Evolutionary conservation across 2,329 filamentous ascomycete genomes (phyloP).

Genomic region (Onygenales sp.): DNA sequence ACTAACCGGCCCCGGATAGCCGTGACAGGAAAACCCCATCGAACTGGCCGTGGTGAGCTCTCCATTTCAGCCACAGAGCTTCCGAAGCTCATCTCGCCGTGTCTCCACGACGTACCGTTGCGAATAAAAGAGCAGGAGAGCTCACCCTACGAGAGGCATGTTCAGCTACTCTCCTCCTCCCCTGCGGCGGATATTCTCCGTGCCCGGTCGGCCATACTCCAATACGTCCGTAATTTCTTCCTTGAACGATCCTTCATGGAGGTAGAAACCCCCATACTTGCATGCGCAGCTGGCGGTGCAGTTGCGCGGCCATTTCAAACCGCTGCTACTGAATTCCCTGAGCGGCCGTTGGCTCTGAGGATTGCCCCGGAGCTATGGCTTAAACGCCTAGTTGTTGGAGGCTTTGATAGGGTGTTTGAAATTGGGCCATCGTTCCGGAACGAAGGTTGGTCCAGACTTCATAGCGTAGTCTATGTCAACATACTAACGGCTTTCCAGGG

Average conservation of each 20-base stretch:
- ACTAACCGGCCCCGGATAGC: slow-evolving; percentile 35
- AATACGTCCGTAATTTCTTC: slow-evolving; percentile 64
- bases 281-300: slow-evolving; percentile 75
- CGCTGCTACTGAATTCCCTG: slow-evolving; percentile 62
- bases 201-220: slow-evolving; percentile 64
- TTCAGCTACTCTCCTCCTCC: slow-evolving; percentile 73
- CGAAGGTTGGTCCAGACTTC: slow-evolving; percentile 49
- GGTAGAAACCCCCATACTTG: slow-evolving; percentile 83
- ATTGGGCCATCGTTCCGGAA: slow-evolving; percentile 90
- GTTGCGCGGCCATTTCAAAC: slow-evolving; percentile 80
- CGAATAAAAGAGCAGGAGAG: slow-evolving; percentile 61
- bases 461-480: no score
- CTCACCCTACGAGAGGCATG: slow-evolving; percentile 66
- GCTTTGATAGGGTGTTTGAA: slow-evolving; percentile 82
- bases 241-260: slow-evolving; percentile 66
- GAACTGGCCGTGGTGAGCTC: slow-evolving; percentile 64
- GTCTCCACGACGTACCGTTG: slow-evolving; percentile 68
- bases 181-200: slow-evolving; percentile 59
- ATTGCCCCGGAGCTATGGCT: slow-evolving; percentile 94
- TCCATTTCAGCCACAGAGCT: slow-evolving; percentile 60
- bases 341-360: slow-evolving; percentile 63
- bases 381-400: slow-evolving; percentile 82
- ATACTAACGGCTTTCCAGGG: slow-evolving; percentile 22
- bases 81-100: slow-evolving; percentile 65
- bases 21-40: slow-evolving; percentile 59